Percentiles rank a stretch among this genome's conserved stretches.
These are phyloP conservation scores for Pistacia integerrima DNA, from an alignment of 345 rosid genomes.

Conservation along the genomic window DNA sequence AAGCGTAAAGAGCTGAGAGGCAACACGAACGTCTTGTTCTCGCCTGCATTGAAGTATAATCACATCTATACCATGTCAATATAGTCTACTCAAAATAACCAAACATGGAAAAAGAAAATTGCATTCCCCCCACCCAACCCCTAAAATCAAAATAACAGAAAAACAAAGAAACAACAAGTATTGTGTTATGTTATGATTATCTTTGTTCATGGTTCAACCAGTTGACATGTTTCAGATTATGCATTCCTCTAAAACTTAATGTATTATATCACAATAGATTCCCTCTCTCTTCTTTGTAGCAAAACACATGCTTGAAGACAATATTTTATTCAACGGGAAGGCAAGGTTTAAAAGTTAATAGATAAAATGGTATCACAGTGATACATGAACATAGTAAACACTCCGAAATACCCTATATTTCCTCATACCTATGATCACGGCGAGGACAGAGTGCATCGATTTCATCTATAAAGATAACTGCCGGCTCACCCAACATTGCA, in stretches of 20 bases:
- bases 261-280: not conserved
- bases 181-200: too few species aligned
- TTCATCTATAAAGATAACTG: constrained; percentile 88
- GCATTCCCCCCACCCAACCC: not conserved
- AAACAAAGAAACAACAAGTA: not conserved
- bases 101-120: not conserved
- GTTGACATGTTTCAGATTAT: too few species aligned
- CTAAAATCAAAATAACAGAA: not conserved
- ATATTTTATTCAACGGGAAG: not conserved
- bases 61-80: not conserved
- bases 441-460: constrained; percentile 88
- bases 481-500: constrained; percentile 61
- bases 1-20: constrained; percentile 71
- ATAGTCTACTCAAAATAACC: not conserved
- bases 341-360: not conserved
- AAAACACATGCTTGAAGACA: not conserved
- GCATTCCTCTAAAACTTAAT: not conserved
- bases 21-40: constrained; percentile 76
- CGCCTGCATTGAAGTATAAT: constrained; percentile 50
- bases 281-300: not conserved
- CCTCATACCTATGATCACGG: constrained; percentile 63
- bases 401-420: not conserved
- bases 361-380: not conserved
- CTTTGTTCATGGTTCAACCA: too few species aligned
- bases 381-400: not conserved